Percentiles rank a stretch among this genome's conserved stretches.
Evolutionary conservation across 768 basidiomycete genomes (phyloP).

Genomic region (Pholiota molesta): DNA sequence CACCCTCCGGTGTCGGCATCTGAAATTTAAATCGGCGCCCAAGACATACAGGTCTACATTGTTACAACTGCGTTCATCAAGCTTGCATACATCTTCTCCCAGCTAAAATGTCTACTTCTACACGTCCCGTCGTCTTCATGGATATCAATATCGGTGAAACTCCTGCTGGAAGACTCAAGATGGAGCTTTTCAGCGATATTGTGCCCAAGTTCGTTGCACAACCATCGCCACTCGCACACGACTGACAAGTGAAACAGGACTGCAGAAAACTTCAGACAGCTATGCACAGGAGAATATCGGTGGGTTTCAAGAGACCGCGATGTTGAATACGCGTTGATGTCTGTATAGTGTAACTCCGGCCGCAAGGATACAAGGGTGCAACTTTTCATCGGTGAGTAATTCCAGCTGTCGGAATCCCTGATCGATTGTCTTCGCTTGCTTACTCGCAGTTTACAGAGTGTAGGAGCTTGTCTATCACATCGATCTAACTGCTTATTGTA

Average conservation of each 20-base stretch:
- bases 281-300: conserved; percentile 98
- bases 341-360: conserved; percentile 73
- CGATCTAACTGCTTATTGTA: conserved; percentile 17
- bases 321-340: conserved; percentile 10
- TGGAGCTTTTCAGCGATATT: conserved; percentile 96
- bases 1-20: background rate
- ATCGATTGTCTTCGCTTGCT: conserved; percentile 10
- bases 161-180: conserved; percentile 91
- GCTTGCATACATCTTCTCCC: background rate
- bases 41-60: background rate
- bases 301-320: conserved; percentile 32
- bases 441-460: conserved; percentile 58
- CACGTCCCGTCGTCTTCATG: conserved; percentile 94
- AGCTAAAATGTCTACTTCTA: conserved; percentile 38
- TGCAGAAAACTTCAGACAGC: conserved; percentile 95
- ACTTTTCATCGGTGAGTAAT: conserved; percentile 83
- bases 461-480: conserved; percentile 35
- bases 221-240: background rate
- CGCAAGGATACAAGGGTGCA: conserved; percentile 91
- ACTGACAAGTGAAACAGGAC: conserved; percentile 56
- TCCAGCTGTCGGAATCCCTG: background rate
- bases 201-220: conserved; percentile 78
- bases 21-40: background rate
- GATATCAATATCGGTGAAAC: conserved; percentile 97
- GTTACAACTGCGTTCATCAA: background rate